Base-by-base conservation (phyloP, 768 basidiomycete genomes). In the Trametes cubensis region DNA sequence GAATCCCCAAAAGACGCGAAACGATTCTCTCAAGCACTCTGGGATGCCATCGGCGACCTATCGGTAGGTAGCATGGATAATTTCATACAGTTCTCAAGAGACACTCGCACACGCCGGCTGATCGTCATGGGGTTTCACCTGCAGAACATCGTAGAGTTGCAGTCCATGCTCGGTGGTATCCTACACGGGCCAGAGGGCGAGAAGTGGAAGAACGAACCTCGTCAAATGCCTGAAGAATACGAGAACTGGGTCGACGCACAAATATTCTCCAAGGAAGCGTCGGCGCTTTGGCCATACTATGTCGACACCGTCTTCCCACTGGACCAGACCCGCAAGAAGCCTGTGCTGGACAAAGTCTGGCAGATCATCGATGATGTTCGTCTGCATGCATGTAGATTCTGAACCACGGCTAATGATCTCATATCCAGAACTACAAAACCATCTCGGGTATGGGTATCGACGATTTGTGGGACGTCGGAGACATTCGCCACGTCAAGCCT, bases 11-110 rank as follows among this genome's bases (percentile, higher is more conserved):
- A 78, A 51, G 90, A 92, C 59, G 83, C 85, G 6, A 88, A 83
- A 69, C 85, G 86, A 13, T 93, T 94, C 66, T 88, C 90, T 0
- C 90, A 92, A 72, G 77, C 81, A 2, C 78, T 94, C 55, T 94
- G 89, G 85, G 86, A 94, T 66, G 87, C 91, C 42, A 79, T 92
- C 41, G 92, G 92, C 14, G 89, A 94, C 74, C 79, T 94, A 61
- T 87, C 90, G 44, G 92, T 90, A 75, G 61, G 77, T 75, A 18
- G 26, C 21, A 20, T 46, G 8, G 54, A 18, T 21, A 14, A 7
- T 23, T 25, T 42, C 20, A 23, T 23, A 17, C 18, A 47, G n/a
- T 11, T 14, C 5, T n/a, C n/a, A n/a, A n/a, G n/a, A n/a, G n/a
- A n/a, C n/a, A 15, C 28, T 13, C 44, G 40, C 52, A 20, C 25